Evolutionary conservation across 2,329 filamentous ascomycete genomes (phyloP).

Genomic region (Diaporthe velutina): DNA sequence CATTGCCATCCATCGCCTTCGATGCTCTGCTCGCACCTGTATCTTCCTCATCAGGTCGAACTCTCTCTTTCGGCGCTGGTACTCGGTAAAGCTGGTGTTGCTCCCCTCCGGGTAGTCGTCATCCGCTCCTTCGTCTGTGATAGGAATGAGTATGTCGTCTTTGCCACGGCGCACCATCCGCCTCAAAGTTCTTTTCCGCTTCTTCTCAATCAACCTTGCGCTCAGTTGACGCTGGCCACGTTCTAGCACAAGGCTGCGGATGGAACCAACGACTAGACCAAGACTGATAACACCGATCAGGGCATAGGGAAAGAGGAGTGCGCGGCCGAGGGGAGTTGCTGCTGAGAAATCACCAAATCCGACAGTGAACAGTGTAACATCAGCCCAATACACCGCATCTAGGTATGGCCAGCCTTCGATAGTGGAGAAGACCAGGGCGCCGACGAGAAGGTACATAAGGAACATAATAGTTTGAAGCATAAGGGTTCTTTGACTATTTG

Average conservation of each 20-base stretch:
- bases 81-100: slow-evolving; percentile 55
- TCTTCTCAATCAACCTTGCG: slow-evolving; percentile 71
- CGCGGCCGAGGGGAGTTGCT: slow-evolving; percentile 68
- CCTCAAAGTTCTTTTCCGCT: slow-evolving; percentile 62
- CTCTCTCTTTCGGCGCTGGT: slow-evolving; percentile 74
- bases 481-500: slow-evolving; percentile 84
- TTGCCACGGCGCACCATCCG: slow-evolving; percentile 60
- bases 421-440: slow-evolving; percentile 79
- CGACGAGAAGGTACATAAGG: slow-evolving; percentile 83
- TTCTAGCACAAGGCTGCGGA: slow-evolving; percentile 75
- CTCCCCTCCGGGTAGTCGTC: slow-evolving; percentile 37
- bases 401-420: slow-evolving; percentile 83
- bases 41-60: slow-evolving; percentile 87
- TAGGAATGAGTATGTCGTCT: slow-evolving; percentile 63
- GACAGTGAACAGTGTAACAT: slow-evolving; percentile 77
- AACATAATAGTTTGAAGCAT: slow-evolving; percentile 93
- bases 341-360: slow-evolving; percentile 71
- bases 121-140: slow-evolving; percentile 47
- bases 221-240: slow-evolving; percentile 67
- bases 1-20: slow-evolving; percentile 82
- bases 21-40: slow-evolving; percentile 73
- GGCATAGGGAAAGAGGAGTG: slow-evolving; percentile 85
- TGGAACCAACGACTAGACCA: slow-evolving; percentile 85
- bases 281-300: slow-evolving; percentile 87
- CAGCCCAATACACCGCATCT: slow-evolving; percentile 84